Evolutionary conservation across 106 monocot species (phyloP), one percentile per base, ranked within the genome.

Genomic region (Gastrodia elata): DNA sequence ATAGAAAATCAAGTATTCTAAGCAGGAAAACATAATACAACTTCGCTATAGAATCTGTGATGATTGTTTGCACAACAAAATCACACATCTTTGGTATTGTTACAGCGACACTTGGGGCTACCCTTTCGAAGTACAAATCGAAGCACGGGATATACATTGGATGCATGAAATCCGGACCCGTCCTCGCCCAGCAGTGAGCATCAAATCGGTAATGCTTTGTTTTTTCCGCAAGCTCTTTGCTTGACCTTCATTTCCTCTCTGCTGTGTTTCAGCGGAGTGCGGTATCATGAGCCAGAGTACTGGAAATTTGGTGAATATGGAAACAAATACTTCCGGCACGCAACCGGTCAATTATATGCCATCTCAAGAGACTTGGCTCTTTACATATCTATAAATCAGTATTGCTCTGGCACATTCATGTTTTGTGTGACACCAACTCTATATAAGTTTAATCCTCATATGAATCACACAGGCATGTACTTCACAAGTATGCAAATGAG

Each of bases 311-410:
- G 87, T 4, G 87, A 81, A 41, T 38, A 74, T 42, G 87, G 87
- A 78, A 87, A 87, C 76, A 87, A 87, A 37, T 87, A 87, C 78
- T 87, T 87, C 49, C 77, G 87, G 28, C 87, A 83, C 76, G 87
- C 83, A 35, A 87, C 87, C 46, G 87, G 87, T 35, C 87, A 87
- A 55, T 55, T 87, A 55, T 87, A 87, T 69, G 86, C 83, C 25
- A 83, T 87, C 74, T 87, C 86, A 20, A 87, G 80, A 64, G 86
- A 87, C 79, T 67, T 87, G 68, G 87, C 87, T 20, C 81, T 76
- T 42, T 87, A 81, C 64, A 84, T 87, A 65, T 87, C 87, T 20
- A 87, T 78, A 72, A 84, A 84, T 70, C 75, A 81, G 84, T 22
- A 52, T n/a, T 52, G 52, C 52, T 24, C 22, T 4, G 16, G 44